phyloP scores from a whole-genome alignment of 306 rosid genomes.

The Rosa chinensis region DNA sequence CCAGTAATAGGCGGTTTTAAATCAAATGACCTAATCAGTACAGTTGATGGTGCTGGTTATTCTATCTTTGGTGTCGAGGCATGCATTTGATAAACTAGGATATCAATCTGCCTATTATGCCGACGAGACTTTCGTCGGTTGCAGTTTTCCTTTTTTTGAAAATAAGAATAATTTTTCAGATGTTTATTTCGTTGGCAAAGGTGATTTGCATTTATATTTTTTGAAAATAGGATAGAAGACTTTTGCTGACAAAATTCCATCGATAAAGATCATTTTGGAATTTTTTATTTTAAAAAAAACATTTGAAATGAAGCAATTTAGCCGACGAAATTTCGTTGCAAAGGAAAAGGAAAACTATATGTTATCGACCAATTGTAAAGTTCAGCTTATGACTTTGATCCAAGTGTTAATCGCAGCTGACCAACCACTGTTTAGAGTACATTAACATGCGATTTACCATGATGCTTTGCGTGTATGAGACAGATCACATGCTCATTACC shows the following conservation, averaged over 20 bases:
- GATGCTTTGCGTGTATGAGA: background rate
- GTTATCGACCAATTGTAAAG: background rate
- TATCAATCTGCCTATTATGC: background rate
- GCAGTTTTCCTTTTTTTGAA: no score
- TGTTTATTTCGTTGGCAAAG: no score
- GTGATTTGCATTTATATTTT: no score
- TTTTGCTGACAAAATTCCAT: no score
- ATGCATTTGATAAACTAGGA: background rate
- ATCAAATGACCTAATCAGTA: background rate
- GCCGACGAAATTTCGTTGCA: background rate
- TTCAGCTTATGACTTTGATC: background rate
- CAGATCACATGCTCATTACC: background rate
- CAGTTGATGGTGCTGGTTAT: background rate
- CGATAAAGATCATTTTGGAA: no score
- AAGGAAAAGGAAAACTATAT: background rate
- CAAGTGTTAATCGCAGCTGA: background rate
- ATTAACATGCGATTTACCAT: background rate
- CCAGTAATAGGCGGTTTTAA: background rate
- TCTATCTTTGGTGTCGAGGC: background rate
- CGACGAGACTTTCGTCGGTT: background rate
- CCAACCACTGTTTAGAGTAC: background rate
- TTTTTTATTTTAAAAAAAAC: no score
- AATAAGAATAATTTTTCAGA: no score
- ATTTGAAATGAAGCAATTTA: no score
- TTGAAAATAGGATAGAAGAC: no score